Base-by-base conservation (phyloP, 441 rosid species). In the Populus hybrid region DNA sequence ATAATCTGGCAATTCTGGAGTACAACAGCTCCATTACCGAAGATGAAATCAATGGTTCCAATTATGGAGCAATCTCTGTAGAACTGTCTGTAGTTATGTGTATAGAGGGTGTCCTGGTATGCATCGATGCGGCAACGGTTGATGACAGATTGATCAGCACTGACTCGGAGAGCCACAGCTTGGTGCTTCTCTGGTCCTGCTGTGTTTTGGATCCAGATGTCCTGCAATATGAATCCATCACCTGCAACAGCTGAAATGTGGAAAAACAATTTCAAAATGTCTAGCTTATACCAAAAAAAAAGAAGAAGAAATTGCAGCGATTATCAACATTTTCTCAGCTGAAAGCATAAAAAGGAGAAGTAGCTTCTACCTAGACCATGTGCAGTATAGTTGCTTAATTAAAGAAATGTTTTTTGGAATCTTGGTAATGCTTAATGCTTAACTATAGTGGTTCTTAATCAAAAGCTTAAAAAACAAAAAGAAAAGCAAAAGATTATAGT, bases 191-290 rank as follows among this genome's bases (percentile, higher is more conserved):
- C 32, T 30, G 32, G 81, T 26, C 79, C 82, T 70, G n/a, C 81
- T 21, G 77, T 81, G 64, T 73, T 75, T 50, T 70, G 79, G 10
- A 79, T 12, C 66, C 2, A 28, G 2, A 79, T 12, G 26, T 79
- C 78, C 42, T 74, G 78, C n/a, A 74, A 34, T 20, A 74, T 79
- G 63, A 79, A 79, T 61, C 81, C 81, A 18, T 79, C 81, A 8
- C 81, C 81, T 4, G 46, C 70, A 26, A 69, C 81, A 38, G 78
- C 78, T 79, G 81, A 50, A 50, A 50, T 0, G 59, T 16, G 59
- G 59, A 46, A 46, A 14, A 46, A 4, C 4, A 28, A 3, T 12
- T 66, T 24, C 16, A 26, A 66, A 5, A 20, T n/a, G 69, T 23
- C 28, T 12, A 26, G 6, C 28, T 23, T 10, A 10, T 10, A 23